phyloP scores from a whole-genome alignment of 805 yeast species.

The Schwanniomyces vanrijiae region DNA sequence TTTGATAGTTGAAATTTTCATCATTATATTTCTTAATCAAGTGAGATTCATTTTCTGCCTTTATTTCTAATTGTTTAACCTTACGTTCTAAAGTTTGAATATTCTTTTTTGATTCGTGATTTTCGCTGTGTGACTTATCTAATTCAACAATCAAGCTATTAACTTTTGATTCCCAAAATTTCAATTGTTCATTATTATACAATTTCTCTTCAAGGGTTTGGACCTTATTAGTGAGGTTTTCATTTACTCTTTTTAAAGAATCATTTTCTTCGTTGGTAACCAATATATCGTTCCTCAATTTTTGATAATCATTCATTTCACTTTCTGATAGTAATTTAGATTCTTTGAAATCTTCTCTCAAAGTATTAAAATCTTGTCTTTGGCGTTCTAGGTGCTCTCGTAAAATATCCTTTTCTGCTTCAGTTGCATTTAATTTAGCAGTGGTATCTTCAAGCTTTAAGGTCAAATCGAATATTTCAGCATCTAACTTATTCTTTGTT shows the following conservation, averaged over 20 bases:
- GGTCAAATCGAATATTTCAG: conserved; percentile 24
- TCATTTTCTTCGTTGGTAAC: conserved; percentile 67
- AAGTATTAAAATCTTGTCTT: conserved; percentile 31
- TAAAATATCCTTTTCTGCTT: conserved; percentile 28
- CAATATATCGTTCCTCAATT: conserved; percentile 49
- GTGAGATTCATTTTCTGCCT: conserved; percentile 50
- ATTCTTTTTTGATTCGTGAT: conserved; percentile 53
- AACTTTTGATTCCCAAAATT: conserved; percentile 61
- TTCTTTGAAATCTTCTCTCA: conserved; percentile 33
- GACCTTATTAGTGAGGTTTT: conserved; percentile 47
- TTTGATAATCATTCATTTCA: conserved; percentile 36
- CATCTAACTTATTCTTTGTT: conserved; percentile 30
- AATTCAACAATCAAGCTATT: conserved; percentile 52
- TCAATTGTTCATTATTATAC: conserved; percentile 51
- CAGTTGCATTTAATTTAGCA: conserved; percentile 22
- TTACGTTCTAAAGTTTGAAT: conserved; percentile 51
- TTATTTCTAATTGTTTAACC: conserved; percentile 52
- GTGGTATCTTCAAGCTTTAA: conserved; percentile 25
- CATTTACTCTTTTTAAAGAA: conserved; percentile 55
- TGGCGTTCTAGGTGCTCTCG: conserved; percentile 35
- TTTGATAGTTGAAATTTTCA: conserved; percentile 57
- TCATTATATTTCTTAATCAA: conserved; percentile 54
- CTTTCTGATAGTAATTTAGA: conserved; percentile 25
- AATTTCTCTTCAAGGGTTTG: conserved; percentile 48
- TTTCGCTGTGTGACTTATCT: conserved; percentile 45